A percentile compares a stretch with the other conserved stretches of the same genome.
phyloP scores from a whole-genome alignment of 441 rosid species.

The Erodium trifolium region DNA sequence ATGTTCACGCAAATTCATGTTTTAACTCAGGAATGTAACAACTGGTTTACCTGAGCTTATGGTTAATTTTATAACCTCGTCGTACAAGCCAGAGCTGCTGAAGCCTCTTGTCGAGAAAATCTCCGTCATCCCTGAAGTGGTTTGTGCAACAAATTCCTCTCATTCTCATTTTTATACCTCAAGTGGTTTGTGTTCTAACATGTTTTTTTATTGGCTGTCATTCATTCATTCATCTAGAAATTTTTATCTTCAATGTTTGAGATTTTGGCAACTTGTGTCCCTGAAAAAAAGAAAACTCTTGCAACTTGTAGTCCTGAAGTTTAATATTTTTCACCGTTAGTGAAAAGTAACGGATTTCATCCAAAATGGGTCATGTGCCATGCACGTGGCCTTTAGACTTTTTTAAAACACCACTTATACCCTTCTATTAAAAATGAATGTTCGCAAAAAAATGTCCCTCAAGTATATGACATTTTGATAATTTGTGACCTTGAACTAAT shows the following conservation, averaged over 20 bases:
- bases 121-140: constrained; percentile 79
- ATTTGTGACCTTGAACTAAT: too few species aligned
- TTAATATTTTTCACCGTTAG: too few species aligned
- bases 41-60: constrained; percentile 67
- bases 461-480: too few species aligned
- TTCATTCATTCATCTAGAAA: neutral
- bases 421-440: too few species aligned
- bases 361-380: too few species aligned
- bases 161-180: neutral
- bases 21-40: constrained; percentile 54
- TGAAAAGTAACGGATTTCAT: too few species aligned
- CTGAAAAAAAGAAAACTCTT: too few species aligned
- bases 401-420: too few species aligned
- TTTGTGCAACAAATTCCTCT: constrained; percentile 31
- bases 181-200: neutral
- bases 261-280: too few species aligned
- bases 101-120: constrained; percentile 66
- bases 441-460: too few species aligned
- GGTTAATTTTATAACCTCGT: constrained; percentile 92
- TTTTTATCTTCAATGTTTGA: neutral
- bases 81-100: constrained; percentile 75
- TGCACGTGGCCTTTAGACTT: too few species aligned
- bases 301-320: too few species aligned
- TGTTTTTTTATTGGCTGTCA: neutral
- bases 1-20: constrained; percentile 16